These are phyloP conservation scores for Ceratobasidium sp. DNA, from an alignment of 1,284 basidiomycete species.

Conservation along the genomic window DNA sequence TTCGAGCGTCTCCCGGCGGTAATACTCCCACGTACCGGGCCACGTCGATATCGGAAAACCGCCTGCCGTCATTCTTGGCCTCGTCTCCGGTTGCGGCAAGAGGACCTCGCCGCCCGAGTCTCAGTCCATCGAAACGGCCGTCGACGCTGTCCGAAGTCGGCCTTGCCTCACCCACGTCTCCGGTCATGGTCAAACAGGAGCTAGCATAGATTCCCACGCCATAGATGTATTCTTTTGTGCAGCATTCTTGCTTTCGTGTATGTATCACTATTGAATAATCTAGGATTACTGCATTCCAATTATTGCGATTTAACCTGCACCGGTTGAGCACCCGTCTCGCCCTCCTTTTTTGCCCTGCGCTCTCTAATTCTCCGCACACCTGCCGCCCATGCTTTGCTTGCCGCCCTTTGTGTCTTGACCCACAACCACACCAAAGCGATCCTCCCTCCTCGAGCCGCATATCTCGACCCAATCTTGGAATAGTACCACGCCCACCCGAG, in stretches of 20 bases:
- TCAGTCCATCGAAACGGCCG: conserved; percentile 22
- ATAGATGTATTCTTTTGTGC: background rate
- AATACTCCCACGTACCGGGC: background rate
- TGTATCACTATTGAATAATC: background rate
- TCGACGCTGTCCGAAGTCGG: background rate
- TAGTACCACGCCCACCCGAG: conserved; percentile 22
- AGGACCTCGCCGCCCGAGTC: background rate
- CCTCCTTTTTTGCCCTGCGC: background rate
- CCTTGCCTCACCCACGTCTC: conserved; percentile 5
- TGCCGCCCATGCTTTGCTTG: background rate
- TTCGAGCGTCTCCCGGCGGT: background rate
- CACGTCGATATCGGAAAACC: background rate
- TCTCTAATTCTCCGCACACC: background rate
- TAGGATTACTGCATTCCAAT: background rate
- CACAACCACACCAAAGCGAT: background rate
- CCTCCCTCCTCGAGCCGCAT: background rate
- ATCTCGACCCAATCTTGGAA: conserved; percentile 14
- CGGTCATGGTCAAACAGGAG: conserved; percentile 20
- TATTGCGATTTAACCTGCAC: background rate
- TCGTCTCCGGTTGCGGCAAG: background rate
- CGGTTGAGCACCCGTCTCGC: background rate
- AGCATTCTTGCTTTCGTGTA: background rate
- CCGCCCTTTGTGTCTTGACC: background rate
- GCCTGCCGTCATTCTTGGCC: background rate
- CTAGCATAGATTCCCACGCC: background rate